phyloP scores from a whole-genome alignment of 2,329 filamentous ascomycete genomes.

The Stagonosporopsis chrysanthemi region DNA sequence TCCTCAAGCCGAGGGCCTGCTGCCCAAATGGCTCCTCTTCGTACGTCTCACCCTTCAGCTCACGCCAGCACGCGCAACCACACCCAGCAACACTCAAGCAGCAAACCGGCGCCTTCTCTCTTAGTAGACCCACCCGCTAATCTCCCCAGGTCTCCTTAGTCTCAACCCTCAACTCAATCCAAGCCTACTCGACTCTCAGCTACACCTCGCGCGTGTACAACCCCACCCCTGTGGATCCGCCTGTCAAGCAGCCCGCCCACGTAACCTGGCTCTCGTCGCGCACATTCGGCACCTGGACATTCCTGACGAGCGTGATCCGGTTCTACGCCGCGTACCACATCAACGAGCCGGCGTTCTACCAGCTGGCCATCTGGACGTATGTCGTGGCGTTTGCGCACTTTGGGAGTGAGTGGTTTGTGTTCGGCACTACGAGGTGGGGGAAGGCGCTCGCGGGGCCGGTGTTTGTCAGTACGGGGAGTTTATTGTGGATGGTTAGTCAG shows the following conservation, averaged over 20 bases:
- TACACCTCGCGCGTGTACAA: constrained; percentile 91
- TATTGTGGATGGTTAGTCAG: constrained; percentile 71
- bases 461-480: constrained; percentile 61
- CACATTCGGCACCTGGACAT: constrained; percentile 88
- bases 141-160: constrained; percentile 75
- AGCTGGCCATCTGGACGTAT: constrained; percentile 84
- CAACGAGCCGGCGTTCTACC: constrained; percentile 73
- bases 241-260: constrained; percentile 52
- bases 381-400: constrained; percentile 68
- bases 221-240: constrained; percentile 58
- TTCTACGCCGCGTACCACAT: constrained; percentile 87
- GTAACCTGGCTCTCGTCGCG: constrained; percentile 79
- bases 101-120: neutral
- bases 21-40: constrained; percentile 72
- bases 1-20: constrained; percentile 58
- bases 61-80: constrained; percentile 3
- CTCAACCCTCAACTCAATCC: constrained; percentile 83
- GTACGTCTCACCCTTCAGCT: constrained; percentile 53
- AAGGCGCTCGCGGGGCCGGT: constrained; percentile 66
- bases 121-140: neutral
- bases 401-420: constrained; percentile 79
- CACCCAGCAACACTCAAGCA: neutral
- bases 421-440: constrained; percentile 74
- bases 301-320: constrained; percentile 77
- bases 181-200: constrained; percentile 80